Base-by-base conservation (phyloP, 768 basidiomycete species). In the Mycena metata region DNA sequence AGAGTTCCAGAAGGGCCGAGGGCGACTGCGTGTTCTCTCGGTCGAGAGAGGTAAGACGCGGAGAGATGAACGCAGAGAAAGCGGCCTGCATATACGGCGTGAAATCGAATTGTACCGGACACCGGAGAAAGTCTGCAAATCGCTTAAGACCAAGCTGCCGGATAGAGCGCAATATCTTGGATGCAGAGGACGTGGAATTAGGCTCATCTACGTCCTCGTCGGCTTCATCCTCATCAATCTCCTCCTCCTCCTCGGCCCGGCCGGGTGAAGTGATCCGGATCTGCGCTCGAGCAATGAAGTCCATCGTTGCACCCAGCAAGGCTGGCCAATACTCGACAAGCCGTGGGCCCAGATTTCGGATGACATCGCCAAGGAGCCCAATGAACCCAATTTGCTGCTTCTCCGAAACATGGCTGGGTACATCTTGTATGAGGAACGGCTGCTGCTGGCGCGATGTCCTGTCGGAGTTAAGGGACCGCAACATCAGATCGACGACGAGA, bases 1-100 rank as follows among this genome's bases (percentile, higher is more conserved):
- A 93, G 23, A 98, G 83, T 43, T 98, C 96, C 47, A 99, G 81
- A 19, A 97, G 83, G 0, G 94, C 90, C 0, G 96, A 97, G 0
- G 97, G 96, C 0, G 94, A 86, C 77, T 98, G 97, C 0, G 92
- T 94, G 73, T 96, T 99, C 78, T 99, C 98, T 47, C 80, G 84
- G 66, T 92, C 90, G 26, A 99, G 83, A 5, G 81, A 78, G 0
- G 88, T 81, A 24, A 99, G 83, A 8, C 98, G 92, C 0, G 97
- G 96, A 0, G 91, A 89, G 73, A 99, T 92, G 81, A 94, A 88
- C 0, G 87, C 80, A 1, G 82, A 66, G 80, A 95, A 98, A 11
- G 89, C 86, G 8, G 84, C 80, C 5, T 81, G 78, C 75, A 99
- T 82, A 77, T 90, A 96, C 0, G 89, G 86, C 0, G 83, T 75